Base-by-base conservation (phyloP, 2,329 filamentous ascomycete genomes). In the Monilinia polystroma region DNA sequence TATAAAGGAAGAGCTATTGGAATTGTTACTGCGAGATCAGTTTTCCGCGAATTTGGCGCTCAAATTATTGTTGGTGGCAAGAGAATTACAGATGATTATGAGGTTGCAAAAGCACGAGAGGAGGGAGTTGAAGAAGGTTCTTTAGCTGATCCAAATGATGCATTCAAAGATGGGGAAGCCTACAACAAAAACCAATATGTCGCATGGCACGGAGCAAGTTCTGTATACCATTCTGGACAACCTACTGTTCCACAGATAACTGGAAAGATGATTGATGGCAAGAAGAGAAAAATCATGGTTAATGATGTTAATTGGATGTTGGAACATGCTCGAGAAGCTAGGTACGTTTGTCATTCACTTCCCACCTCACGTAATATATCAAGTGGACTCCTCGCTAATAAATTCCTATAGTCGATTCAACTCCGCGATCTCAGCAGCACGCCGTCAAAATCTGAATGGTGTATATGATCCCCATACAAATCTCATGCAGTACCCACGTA, bases 131-230 rank as follows among this genome's bases (percentile, higher is more conserved):
- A 92, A 2, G 94, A 97, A 77, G 95, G 95, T 70, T 92, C 96
- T 76, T 77, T 98, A 32, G 95, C 93, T 23, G 95, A 98, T 75
- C 94, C 94, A 0, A 90, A 93, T 68, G 95, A 99, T 78, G 84
- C 93, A 53, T 85, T 93, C 35, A 84, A 85, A 11, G 81, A 84
- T n/a, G 91, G 90, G 51, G 90, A 96, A 76, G 84, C 88, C n/a
- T 99, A 99, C 83, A 97, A 99, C 82, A 93, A 94, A 80, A 99
- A 99, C 76, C 93, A 97, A 77, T 99, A 97, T 76, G 95, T 99
- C 38, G 95, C 95, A 38, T 99, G 95, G 95, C 93, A 97, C 77
- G 95, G 95, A 60, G 95, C 95, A 58, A 98, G 94, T 77, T 89
- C 91, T 51, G 95, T 99, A 32, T 99, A 99, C 77, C 93, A 98